Evolutionary conservation across 768 basidiomycete species (phyloP).

Genomic region (Rhodotorula diobovata): DNA sequence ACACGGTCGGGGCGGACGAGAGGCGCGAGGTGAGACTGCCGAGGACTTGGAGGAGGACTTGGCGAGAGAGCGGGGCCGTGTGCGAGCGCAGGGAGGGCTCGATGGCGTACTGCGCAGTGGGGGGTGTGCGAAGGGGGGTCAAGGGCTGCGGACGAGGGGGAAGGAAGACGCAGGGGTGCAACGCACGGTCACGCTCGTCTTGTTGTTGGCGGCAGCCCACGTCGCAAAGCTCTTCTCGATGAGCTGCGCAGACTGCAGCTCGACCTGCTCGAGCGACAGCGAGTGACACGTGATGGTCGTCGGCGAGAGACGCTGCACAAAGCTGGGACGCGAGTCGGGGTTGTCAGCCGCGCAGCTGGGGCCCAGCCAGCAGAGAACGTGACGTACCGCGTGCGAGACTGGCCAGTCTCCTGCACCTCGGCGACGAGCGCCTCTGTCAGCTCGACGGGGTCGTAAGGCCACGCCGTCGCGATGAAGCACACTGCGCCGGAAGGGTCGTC

Average conservation of each 20-base stretch:
- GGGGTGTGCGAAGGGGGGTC: no score
- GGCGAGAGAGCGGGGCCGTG: constrained; percentile 26
- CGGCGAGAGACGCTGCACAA: constrained; percentile 27
- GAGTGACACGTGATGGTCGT: constrained; percentile 27
- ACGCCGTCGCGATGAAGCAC: constrained; percentile 32
- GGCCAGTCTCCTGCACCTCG: constrained; percentile 30
- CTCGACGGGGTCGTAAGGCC: constrained; percentile 39
- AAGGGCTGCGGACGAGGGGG: not conserved
- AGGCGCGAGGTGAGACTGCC: constrained; percentile 9
- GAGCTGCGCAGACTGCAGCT: not conserved
- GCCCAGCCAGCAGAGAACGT: no score
- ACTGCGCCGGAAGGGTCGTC: not conserved
- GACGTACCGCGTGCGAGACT: constrained; percentile 27
- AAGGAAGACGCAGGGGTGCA: not conserved
- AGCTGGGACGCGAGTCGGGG: constrained; percentile 2
- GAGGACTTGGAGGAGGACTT: constrained; percentile 30
- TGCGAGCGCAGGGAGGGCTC: constrained; percentile 33
- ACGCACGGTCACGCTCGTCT: constrained; percentile 23
- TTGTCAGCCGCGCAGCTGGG: no score
- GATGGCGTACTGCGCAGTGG: constrained; percentile 26
- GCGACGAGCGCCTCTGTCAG: constrained; percentile 31
- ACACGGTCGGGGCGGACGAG: constrained; percentile 18
- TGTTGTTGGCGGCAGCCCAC: constrained; percentile 19
- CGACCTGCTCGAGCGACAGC: constrained; percentile 24
- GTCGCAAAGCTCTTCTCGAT: constrained; percentile 27